phyloP scores from a whole-genome alignment of 2,329 filamentous ascomycete species.

The Elsinoe australis region DNA sequence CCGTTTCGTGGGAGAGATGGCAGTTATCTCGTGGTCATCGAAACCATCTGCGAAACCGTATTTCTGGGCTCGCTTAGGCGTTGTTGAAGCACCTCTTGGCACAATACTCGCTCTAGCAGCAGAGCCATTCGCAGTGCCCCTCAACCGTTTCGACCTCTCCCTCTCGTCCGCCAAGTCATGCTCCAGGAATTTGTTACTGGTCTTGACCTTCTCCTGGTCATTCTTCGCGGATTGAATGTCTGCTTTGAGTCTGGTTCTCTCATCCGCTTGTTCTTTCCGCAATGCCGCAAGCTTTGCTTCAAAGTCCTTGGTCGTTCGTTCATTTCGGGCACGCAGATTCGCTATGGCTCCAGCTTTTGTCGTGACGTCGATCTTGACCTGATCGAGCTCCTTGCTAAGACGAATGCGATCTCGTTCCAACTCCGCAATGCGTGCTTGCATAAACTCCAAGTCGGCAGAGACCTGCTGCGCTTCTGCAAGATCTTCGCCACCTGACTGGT shows the following conservation, averaged over 20 bases:
- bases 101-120: not conserved
- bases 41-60: constrained; percentile 67
- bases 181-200: constrained; percentile 64
- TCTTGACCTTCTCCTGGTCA: constrained; percentile 57
- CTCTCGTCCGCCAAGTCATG: constrained; percentile 59
- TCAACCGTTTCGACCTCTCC: constrained; percentile 44
- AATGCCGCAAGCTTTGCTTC: constrained; percentile 55
- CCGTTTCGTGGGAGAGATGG: constrained; percentile 48
- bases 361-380: constrained; percentile 44
- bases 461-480: not conserved
- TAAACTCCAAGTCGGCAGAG: constrained; percentile 22
- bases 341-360: constrained; percentile 64
- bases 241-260: constrained; percentile 55
- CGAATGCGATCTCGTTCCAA: constrained; percentile 38
- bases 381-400: constrained; percentile 35
- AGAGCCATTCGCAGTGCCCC: constrained; percentile 22
- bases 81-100: constrained; percentile 38
- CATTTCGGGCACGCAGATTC: constrained; percentile 64
- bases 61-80: constrained; percentile 55
- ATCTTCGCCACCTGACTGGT: not conserved
- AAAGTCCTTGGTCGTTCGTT: constrained; percentile 54
- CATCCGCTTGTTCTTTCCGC: constrained; percentile 57
- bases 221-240: constrained; percentile 58
- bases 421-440: constrained; percentile 39
- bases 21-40: constrained; percentile 56